Percentiles rank a stretch among this genome's conserved stretches.
Evolutionary conservation across 73 alveolate genomes (phyloP).

Genomic region (Paramecium octaurelia): DNA sequence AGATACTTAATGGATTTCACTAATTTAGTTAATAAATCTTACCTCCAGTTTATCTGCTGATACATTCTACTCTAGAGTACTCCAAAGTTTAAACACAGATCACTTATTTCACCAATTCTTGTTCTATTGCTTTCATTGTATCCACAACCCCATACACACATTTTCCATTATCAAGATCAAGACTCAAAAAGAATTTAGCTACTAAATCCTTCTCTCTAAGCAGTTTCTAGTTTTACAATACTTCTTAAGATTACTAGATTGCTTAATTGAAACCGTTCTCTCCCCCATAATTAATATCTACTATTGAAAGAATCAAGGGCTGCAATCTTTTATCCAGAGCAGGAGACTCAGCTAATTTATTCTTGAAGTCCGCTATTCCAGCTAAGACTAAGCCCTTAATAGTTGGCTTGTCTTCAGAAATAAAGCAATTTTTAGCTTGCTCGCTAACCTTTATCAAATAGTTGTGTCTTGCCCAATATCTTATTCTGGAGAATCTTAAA

Average conservation of each 20-base stretch:
- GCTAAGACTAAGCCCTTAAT: neutral
- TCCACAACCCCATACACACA: neutral
- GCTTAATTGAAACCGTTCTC: slow-evolving; percentile 95
- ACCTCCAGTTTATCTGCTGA: neutral
- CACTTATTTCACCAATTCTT: neutral
- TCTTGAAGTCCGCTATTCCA: neutral
- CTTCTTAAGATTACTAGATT: slow-evolving; percentile 51
- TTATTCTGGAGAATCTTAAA: slow-evolving; percentile 88
- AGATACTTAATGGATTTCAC: slow-evolving; percentile 58
- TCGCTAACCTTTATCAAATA: neutral
- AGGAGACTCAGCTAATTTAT: slow-evolving; percentile 32
- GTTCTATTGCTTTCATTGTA: neutral
- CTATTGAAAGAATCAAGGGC: slow-evolving; percentile 68
- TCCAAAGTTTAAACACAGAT: neutral
- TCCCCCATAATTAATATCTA: slow-evolving; percentile 97
- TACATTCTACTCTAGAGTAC: neutral
- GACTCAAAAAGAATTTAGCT: neutral
- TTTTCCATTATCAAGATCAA: neutral
- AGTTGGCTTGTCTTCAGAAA: neutral
- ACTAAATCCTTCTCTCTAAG: neutral
- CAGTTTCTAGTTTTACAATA: neutral
- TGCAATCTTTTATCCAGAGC: slow-evolving; percentile 64
- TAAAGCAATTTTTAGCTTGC: neutral
- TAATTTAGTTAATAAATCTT: neutral
- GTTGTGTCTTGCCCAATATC: neutral